Evolutionary conservation across 2,329 filamentous ascomycete species (phyloP), one percentile per base, ranked within the genome.

Genomic region (Hypoxylon sp.): DNA sequence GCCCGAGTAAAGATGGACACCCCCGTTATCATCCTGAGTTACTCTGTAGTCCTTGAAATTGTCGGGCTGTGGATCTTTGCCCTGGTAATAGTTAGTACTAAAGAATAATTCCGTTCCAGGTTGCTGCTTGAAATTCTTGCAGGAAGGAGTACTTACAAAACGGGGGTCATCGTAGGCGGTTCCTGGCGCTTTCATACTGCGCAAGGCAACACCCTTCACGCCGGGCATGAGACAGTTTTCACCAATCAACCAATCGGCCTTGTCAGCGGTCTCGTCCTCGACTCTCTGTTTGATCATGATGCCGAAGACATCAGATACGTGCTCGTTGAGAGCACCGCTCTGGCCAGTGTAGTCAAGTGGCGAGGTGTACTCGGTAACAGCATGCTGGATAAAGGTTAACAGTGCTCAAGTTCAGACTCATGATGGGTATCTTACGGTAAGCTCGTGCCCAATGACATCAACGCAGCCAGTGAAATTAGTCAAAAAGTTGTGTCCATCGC

Each of bases 391-490:
- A 46, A 50, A 14, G 3, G 54, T 71, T 11, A 67, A 44, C 22
- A 31, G 35, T 22, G 3, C 39, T n/a, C 17, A 5, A 44, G 13
- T 26, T n/a, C 2, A 33, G 8, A n/a, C 2, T 26, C 6, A 33
- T 11, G 8, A 5, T 24, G 13, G 51, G 11, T 14, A 48, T 59
- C 71, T 70, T 54, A 77, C 76, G 4, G 85, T 87, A 19, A 88
- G 77, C 71, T 88, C 87, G 69, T 88, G 86, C 2, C 84, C 86
- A 62, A 88, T 87, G 59, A 88, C 85, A 69, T 88, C 87, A 31
- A 87, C 78, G 62, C 80, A 83, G 29, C 81, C 81, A 1, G 84
- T 84, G 74, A 88, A 87, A 76, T 84, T 82, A 72, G 81, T 81
- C 58, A 88, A 78, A 51, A 86, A 85, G 37, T 82, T 80, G 66